Conservation (phyloP, 371 early-diverging fungal species). For the Smittium culicis region DNA sequence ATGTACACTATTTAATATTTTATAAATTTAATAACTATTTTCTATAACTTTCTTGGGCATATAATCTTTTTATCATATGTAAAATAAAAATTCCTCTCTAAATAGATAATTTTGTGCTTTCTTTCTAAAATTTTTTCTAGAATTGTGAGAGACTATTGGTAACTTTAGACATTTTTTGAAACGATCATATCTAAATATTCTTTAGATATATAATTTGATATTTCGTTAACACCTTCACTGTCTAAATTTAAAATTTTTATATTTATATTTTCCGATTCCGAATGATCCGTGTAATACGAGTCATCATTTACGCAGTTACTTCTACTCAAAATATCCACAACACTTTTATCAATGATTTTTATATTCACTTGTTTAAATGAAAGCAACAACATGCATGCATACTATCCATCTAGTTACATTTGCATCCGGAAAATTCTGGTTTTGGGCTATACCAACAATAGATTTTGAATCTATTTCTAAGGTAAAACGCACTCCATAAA, state of each 20-base stretch:
- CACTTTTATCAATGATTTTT: neutral
- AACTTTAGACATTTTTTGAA: no score
- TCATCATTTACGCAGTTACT: neutral
- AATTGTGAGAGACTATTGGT: neutral
- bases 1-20: neutral
- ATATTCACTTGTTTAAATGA: neutral
- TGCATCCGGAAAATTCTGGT: neutral
- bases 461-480: neutral
- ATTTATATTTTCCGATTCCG: no score
- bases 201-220: neutral
- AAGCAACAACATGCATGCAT: neutral
- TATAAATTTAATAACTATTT: neutral
- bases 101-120: neutral
- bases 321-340: neutral
- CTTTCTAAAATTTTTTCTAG: neutral
- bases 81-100: neutral
- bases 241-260: neutral
- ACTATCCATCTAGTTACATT: neutral
- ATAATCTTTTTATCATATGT: neutral
- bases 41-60: neutral
- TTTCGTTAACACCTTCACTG: neutral
- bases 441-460: neutral
- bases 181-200: neutral
- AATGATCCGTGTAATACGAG: neutral
- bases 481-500: neutral